phyloP scores from a whole-genome alignment of 441 rosid species.

The Biscutella laevigata region DNA sequence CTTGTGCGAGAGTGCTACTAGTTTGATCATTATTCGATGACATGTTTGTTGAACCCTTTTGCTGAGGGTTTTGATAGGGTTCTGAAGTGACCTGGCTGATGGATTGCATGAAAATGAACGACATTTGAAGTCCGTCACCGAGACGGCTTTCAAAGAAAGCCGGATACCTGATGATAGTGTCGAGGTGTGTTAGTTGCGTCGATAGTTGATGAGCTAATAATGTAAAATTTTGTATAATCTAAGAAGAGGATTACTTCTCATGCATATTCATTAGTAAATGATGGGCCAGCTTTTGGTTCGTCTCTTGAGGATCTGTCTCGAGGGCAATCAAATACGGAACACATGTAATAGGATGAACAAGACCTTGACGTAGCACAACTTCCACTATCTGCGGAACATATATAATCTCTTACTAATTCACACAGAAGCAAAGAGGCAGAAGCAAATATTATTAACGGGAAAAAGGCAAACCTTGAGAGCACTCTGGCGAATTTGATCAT shows the following conservation, averaged over 20 bases:
- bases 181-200: constrained; percentile 19
- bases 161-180: constrained; percentile 67
- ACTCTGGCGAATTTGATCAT: constrained; percentile 84
- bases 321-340: constrained; percentile 98
- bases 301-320: constrained; percentile 92
- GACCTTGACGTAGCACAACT: constrained; percentile 95
- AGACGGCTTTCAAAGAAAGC: constrained; percentile 95
- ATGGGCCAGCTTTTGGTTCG: constrained; percentile 92
- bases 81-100: constrained; percentile 38
- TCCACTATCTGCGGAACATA: constrained; percentile 77
- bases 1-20: constrained; percentile 61
- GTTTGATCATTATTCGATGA: constrained; percentile 52
- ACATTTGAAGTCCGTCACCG: constrained; percentile 97
- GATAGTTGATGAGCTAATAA: constrained; percentile 8
- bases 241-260: constrained; percentile 64
- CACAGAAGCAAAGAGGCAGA: neutral
- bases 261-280: constrained; percentile 98
- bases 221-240: constrained; percentile 8
- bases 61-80: constrained; percentile 43
- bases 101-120: constrained; percentile 73
- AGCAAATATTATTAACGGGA: neutral
- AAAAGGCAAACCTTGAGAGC: constrained; percentile 69
- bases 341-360: constrained; percentile 98
- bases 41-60: constrained; percentile 49
- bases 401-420: constrained; percentile 3